Conservation (phyloP, 2,329 filamentous ascomycete species). For the Teratosphaeria viscida region DNA sequence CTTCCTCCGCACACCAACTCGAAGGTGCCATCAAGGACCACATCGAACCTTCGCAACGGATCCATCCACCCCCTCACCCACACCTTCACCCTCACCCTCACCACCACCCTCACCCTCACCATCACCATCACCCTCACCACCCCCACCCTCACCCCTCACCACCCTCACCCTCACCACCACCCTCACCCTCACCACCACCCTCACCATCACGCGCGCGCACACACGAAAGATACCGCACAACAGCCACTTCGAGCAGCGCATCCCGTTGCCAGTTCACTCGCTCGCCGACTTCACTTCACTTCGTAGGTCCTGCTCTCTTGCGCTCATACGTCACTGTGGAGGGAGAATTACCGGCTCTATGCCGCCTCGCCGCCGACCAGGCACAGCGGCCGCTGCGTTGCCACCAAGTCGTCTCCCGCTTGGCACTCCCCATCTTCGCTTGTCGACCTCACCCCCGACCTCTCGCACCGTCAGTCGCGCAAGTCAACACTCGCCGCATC, state of each 20-base stretch:
- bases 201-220: background rate
- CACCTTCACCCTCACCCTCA: too few relatives aligned
- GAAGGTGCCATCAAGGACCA: background rate
- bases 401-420: conserved; percentile 18
- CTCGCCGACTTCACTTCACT: background rate
- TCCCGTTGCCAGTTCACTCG: background rate
- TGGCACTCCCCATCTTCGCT: conserved; percentile 13
- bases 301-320: background rate
- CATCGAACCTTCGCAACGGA: background rate
- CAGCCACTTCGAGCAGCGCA: background rate
- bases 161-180: too few relatives aligned
- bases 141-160: too few relatives aligned
- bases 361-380: conserved; percentile 4
- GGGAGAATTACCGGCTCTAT: conserved; percentile 1
- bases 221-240: background rate
- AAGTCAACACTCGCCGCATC: conserved; percentile 1
- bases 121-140: too few relatives aligned
- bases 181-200: too few relatives aligned
- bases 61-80: too few relatives aligned
- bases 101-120: too few relatives aligned
- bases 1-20: background rate
- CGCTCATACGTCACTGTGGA: background rate
- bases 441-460: conserved; percentile 3
- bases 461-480: conserved; percentile 4
- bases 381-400: conserved; percentile 8